Base-by-base conservation (phyloP, 345 rosid species). In the Raphanus raphanistrum region DNA sequence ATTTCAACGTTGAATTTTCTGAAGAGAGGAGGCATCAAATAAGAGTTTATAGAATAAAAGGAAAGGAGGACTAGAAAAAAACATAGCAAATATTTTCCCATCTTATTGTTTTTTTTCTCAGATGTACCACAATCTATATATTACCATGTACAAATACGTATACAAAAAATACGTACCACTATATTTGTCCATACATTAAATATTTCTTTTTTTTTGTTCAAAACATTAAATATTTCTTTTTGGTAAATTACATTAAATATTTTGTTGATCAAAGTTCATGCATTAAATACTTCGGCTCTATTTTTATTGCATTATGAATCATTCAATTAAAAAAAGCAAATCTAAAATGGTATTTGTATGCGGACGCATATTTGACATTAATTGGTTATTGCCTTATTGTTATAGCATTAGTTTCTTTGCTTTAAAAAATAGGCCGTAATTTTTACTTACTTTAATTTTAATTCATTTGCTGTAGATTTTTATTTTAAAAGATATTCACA, bases 1-100 rank as follows among this genome's bases (percentile, higher is more conserved):
- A 75, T 75, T 10, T 75, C 35, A 6, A 75, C 45, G 12, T 75
- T 67, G 3, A 41, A 67, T 67, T 75, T 67, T 59, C 33, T 41
- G 16, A 67, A 64, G 29, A 74, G 50, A 5, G 71, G 77, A 33
- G 77, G 77, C 54, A 74, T 1, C 16, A 64, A 38, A 38, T 38
- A 25, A 31, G 76, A 7, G 69, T 48, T 63, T 2, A 48, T 63
- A 3, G 33, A 73, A 45, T 73, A 69, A 63, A 73, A 48, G 8
- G 62, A 62, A 73, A 73, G 8, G 62, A 63, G 21, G 76, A 72
- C 31, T 11, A 73, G 21, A 32, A 73, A 48, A 12, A 63, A 32
- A 48, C 62, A 17, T 63, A 48, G 48, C 3, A 32, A 15, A 72
- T 6, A 48, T 45, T 31, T 72, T 31, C 63, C 48, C 77, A 63